Percentiles rank a stretch among this genome's conserved stretches.
These are phyloP conservation scores for Cladosporium phlei DNA, from an alignment of 2,329 filamentous ascomycete species.

Conservation along the genomic window DNA sequence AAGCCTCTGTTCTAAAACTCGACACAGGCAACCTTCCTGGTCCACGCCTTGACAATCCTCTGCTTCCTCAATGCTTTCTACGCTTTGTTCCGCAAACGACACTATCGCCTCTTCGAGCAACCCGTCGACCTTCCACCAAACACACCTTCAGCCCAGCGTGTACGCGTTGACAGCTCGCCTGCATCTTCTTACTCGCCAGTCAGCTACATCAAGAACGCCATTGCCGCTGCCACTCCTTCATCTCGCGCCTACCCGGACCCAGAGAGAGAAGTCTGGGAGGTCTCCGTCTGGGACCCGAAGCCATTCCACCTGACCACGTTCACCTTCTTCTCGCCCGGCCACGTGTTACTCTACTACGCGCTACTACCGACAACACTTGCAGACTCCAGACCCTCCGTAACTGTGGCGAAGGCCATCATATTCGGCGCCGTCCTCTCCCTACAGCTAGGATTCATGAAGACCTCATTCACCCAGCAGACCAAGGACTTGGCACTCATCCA, in stretches of 20 bases:
- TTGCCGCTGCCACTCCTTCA: slow-evolving; percentile 67
- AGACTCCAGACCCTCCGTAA: slow-evolving; percentile 78
- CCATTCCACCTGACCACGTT: slow-evolving; percentile 78
- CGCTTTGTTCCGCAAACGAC: slow-evolving; percentile 73
- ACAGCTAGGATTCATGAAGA: slow-evolving; percentile 70
- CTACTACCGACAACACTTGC: slow-evolving; percentile 73
- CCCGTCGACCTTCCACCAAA: slow-evolving; percentile 69
- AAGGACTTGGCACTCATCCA: slow-evolving; percentile 83
- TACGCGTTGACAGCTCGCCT: slow-evolving; percentile 81
- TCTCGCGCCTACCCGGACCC: slow-evolving; percentile 79
- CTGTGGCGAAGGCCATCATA: slow-evolving; percentile 75
- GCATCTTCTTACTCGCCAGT: slow-evolving; percentile 73
- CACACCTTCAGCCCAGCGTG: slow-evolving; percentile 82
- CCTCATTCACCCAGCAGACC: slow-evolving; percentile 73
- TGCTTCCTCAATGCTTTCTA: slow-evolving; percentile 75
- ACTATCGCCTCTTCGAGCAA: slow-evolving; percentile 87
- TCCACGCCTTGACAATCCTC: slow-evolving; percentile 63
- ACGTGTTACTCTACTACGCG: slow-evolving; percentile 84
- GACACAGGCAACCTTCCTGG: slow-evolving; percentile 51
- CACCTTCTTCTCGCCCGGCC: slow-evolving; percentile 87
- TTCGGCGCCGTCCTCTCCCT: slow-evolving; percentile 69
- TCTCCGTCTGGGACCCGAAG: slow-evolving; percentile 88
- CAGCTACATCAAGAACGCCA: slow-evolving; percentile 63
- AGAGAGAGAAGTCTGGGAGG: slow-evolving; percentile 85
- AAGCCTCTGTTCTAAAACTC: neutral